Evolutionary conservation across 305 asterid species (phyloP), one percentile per base, ranked within the genome.

Genomic region (Withania somnifera): DNA sequence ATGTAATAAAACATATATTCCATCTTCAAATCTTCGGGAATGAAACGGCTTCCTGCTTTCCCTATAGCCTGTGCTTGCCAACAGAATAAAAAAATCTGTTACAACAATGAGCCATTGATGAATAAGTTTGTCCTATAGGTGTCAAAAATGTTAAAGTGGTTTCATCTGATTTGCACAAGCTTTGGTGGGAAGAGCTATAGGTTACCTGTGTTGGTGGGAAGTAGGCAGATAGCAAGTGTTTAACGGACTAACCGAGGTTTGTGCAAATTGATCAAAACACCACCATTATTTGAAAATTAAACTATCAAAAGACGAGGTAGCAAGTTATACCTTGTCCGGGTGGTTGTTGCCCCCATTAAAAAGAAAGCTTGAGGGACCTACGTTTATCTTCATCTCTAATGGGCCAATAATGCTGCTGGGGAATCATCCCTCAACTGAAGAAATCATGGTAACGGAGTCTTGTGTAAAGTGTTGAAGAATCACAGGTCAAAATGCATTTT

Each of bases 321-420:
- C 26, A n/a, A n/a, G 11, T 53, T 53, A 6, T 52, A 77, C 81
- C 66, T 77, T 47, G 22, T 78, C 34, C 9, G 54, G 11, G 30
- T 79, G 57, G 19, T 40, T 79, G 53, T 79, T 79, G 8, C 82
- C 57, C 57, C 82, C 75, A 79, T n/a, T 77, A 30, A 30, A 53
- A 52, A 1, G 52, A 67, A 24, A 47, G 36, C 50, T 77, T 77
- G 38, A 77, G 11, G 3, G 81, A 77, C 4, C 34, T 32, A 60
- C 47, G 53, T 54, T 51, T 77, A 24, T 54, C 51, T 1, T 10
- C 1, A 4, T 14, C 26, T 15, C 26, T 77, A 22, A 77, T 77
- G 3, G 81, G 68, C 67, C 81, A 77, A 32, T 77, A 77, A 19
- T 77, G 81, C 42, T 51, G 15, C 66, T 32, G 7, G 15, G 81